Evolutionary conservation across 1,139 yeast genomes (phyloP), one percentile per base, ranked within the genome.

Genomic region (Petasospora fabianii): DNA sequence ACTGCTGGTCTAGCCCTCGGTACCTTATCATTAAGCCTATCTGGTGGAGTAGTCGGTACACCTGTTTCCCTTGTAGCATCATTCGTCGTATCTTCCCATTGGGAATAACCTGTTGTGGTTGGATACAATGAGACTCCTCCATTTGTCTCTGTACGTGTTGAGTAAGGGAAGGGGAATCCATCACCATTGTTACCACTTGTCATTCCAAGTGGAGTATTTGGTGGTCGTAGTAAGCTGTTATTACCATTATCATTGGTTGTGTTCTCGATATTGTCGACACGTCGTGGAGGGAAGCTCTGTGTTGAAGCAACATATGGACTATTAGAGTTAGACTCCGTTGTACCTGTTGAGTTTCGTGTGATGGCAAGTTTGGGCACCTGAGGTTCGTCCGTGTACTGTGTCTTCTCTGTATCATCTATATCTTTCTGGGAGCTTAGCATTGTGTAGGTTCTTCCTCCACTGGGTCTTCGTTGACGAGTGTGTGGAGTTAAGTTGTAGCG

Each of bases 1-100:
- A 73, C 75, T 40, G 67, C 65, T 6, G 84, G 80, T 32, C 66
- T 61, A 1, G 75, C 68, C 8, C 73, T 64, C 16, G 75, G 73
- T 9, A 74, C 57, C 38, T 62, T 63, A 51, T 76, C 82, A 11
- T 17, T 28, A 15, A 42, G 31, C 22, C 39, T 27, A 26, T 43
- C 34, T 4, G 39, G 42, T 9, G 37, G 20, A 12, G 34, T 26
- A 13, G n/a, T 16, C 11, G 21, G 20, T 7, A 14, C 24, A 15
- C 17, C 39, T 3, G 22, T 16, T 3, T 34, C 31, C 10, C 30
- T 20, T 10, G n/a, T n/a, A n/a, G n/a, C 30, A 9, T 15, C 32
- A 17, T 34, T 29, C 6, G 22, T 19, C 27, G 18, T 30, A 2
- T 13, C 22, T 11, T 27, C 29, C 16, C 12, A 6, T 18, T 21